Percentiles rank a stretch among this genome's conserved stretches.
Evolutionary conservation across 495 filamentous ascomycete species (phyloP).

Genomic region (Lasiosphaeria miniovina): DNA sequence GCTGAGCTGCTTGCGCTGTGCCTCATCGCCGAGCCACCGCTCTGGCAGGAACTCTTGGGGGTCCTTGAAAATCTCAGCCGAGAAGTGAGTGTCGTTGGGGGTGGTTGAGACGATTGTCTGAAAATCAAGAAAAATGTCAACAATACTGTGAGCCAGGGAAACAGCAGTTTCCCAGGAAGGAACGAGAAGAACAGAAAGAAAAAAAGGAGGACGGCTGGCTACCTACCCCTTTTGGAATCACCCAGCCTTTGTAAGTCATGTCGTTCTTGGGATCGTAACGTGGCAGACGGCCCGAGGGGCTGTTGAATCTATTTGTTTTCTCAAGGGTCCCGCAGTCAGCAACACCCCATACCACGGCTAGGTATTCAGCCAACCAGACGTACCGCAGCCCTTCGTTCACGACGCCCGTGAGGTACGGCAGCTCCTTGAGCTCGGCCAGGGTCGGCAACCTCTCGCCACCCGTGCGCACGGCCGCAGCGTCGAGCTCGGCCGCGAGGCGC

Average conservation of each 20-base stretch:
- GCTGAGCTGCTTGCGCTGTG: conserved; percentile 22
- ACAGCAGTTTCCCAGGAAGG: background rate
- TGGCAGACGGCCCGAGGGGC: conserved; percentile 10
- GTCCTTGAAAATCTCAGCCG: conserved; percentile 38
- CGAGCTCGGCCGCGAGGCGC: conserved; percentile 30
- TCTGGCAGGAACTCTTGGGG: conserved; percentile 42
- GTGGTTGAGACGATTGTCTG: conserved; percentile 16
- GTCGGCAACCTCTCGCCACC: conserved; percentile 10
- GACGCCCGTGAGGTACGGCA: conserved; percentile 23
- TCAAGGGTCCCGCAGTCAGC: background rate
- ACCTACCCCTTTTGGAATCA: conserved; percentile 27
- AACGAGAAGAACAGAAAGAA: background rate
- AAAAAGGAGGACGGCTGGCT: background rate
- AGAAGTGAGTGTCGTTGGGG: conserved; percentile 33
- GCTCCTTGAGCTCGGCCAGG: conserved; percentile 25
- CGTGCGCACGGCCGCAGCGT: conserved; percentile 17
- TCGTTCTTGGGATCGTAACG: conserved; percentile 12
- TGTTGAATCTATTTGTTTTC: background rate
- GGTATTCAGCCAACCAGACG: background rate
- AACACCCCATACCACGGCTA: too few relatives aligned
- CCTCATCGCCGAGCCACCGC: conserved; percentile 41
- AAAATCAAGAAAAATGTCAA: conserved; percentile 5
- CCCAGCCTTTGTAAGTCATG: conserved; percentile 31
- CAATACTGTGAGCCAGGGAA: background rate
- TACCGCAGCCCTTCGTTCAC: conserved; percentile 13